Evolutionary conservation across 2,329 filamentous ascomycete species (phyloP).

Genomic region (Apiospora koreana): DNA sequence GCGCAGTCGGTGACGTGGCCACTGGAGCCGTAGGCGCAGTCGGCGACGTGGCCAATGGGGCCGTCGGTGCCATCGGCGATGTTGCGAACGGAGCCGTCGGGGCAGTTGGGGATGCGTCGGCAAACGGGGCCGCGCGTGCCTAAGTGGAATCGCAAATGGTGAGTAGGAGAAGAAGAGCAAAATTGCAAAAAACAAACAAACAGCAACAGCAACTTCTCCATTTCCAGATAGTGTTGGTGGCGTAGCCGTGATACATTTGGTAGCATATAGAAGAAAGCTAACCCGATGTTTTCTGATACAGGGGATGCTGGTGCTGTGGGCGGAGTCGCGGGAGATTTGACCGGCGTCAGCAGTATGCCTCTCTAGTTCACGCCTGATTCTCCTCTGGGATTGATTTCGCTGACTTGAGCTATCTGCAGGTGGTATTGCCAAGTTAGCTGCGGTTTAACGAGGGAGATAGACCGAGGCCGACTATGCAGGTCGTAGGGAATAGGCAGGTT

Average conservation of each 20-base stretch:
- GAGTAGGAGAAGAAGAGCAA: no score
- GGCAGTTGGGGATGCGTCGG: no score
- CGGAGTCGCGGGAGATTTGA: not conserved
- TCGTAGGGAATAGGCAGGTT: no score
- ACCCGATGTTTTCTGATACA: not conserved
- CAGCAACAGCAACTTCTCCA: not conserved
- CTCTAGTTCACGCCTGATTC: no score
- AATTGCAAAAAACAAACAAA: not conserved
- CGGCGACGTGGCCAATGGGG: not conserved
- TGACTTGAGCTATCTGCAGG: no score
- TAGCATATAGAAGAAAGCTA: no score
- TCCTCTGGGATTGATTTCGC: no score
- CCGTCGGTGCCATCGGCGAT: not conserved
- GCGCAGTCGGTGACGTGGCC: not conserved
- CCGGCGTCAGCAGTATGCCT: not conserved
- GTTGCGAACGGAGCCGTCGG: not conserved
- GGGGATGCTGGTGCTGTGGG: not conserved
- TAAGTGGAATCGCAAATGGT: not conserved
- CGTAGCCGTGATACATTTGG: not conserved
- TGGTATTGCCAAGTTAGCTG: no score
- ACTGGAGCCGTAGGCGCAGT: not conserved
- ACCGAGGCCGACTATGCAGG: no score
- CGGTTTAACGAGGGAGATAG: no score
- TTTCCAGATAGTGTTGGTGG: not conserved
- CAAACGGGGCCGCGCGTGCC: not conserved